A percentile compares a stretch with the other conserved stretches of the same genome.
Conservation (phyloP, 768 basidiomycete genomes). For the Sporobolomyces roseus region DNA sequence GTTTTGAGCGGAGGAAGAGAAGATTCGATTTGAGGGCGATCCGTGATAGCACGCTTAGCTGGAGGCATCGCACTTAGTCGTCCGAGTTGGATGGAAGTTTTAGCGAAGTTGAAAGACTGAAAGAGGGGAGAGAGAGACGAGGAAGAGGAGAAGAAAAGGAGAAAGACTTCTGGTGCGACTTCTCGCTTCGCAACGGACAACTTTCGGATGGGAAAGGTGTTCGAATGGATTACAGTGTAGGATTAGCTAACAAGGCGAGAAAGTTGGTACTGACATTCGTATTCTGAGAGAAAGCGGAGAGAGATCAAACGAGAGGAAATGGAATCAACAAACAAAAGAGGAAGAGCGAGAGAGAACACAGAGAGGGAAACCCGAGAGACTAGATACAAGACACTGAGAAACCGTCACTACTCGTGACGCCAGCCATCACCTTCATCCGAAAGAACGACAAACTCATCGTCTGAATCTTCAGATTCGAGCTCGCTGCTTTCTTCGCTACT, state of each 20-base stretch:
- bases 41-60: too few species aligned
- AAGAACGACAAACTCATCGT: constrained; percentile 34
- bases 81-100: background rate
- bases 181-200: too few species aligned
- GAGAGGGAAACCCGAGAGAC: background rate
- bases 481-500: constrained; percentile 17
- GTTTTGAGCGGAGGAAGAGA: background rate
- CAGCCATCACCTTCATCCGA: background rate
- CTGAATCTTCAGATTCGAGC: constrained; percentile 18
- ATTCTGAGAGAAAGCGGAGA: background rate
- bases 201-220: too few species aligned
- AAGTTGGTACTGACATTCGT: too few species aligned
- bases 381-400: background rate
- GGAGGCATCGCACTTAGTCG: too few species aligned
- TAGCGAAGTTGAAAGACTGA: background rate
- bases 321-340: constrained; percentile 10
- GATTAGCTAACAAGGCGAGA: too few species aligned
- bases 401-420: too few species aligned
- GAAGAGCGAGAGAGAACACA: background rate
- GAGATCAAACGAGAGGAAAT: background rate
- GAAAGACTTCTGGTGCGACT: too few species aligned
- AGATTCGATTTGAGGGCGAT: too few species aligned
- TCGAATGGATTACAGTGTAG: too few species aligned
- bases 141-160: background rate
- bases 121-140: background rate